These are phyloP conservation scores for Uronychia binucleata DNA, from an alignment of 73 alveolate genomes.

Conservation along the genomic window DNA sequence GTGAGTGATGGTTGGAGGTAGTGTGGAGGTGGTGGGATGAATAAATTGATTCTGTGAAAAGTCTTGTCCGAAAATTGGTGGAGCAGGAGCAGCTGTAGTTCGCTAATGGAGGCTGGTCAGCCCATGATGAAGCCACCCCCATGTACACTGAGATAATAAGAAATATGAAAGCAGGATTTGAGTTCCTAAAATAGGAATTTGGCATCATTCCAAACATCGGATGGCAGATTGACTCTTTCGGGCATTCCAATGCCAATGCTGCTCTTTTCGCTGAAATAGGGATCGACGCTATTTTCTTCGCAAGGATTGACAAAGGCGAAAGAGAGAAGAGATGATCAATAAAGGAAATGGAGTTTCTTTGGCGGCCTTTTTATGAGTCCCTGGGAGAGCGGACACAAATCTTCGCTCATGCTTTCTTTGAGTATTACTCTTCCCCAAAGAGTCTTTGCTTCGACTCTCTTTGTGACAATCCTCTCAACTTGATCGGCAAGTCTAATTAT, in stretches of 20 bases:
- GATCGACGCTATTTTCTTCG: conserved; percentile 88
- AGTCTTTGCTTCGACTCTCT: conserved; percentile 54
- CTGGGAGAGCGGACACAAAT: conserved; percentile 42
- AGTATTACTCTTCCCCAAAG: conserved; percentile 60
- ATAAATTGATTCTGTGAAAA: conserved; percentile 60
- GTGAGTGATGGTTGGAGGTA: too few species aligned
- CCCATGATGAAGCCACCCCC: conserved; percentile 90
- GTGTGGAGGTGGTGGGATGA: conserved; percentile 82
- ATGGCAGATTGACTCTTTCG: conserved; percentile 96
- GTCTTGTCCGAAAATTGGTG: conserved; percentile 64
- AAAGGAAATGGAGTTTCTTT: conserved; percentile 82
- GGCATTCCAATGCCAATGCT: conserved; percentile 89
- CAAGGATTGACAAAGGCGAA: conserved; percentile 94
- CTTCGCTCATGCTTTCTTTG: conserved; percentile 58
- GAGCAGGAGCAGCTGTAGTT: conserved; percentile 74
- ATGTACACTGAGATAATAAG: conserved; percentile 77
- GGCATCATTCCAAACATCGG: conserved; percentile 84
- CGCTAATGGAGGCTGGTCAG: conserved; percentile 87
- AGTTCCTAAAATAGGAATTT: conserved; percentile 76
- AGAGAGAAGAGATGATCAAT: conserved; percentile 64
- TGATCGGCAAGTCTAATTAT: conserved; percentile 30
- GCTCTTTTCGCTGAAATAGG: conserved; percentile 92
- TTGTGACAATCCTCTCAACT: conserved; percentile 52
- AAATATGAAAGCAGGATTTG: conserved; percentile 79
- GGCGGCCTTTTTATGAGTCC: conserved; percentile 77